A percentile compares a stretch with the other conserved stretches of the same genome.
These are phyloP conservation scores for Brassica cretica DNA, from an alignment of 345 rosid species.

Conservation along the genomic window DNA sequence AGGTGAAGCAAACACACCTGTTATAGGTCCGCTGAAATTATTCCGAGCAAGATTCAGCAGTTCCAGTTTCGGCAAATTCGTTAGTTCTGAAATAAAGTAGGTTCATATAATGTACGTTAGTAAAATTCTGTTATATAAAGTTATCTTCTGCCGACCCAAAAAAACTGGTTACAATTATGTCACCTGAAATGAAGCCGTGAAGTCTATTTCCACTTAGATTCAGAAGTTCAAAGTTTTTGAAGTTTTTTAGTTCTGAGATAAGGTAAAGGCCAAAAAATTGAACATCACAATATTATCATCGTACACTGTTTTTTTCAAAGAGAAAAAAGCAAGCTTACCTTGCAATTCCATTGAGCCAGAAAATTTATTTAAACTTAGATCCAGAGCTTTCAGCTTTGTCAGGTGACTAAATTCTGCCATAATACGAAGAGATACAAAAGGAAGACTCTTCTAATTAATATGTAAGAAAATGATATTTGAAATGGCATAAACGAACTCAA, in stretches of 20 bases:
- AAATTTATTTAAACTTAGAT: not conserved
- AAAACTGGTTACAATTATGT: not conserved
- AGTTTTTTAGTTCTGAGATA: conserved; percentile 3
- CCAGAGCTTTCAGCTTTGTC: conserved; percentile 11
- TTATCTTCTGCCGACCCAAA: not conserved
- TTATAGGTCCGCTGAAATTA: not conserved
- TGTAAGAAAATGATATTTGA: not conserved
- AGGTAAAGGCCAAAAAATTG: not conserved
- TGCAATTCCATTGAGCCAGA: conserved; percentile 5
- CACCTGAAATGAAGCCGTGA: not conserved
- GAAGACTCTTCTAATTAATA: not conserved
- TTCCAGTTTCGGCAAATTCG: not conserved
- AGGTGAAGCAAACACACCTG: conserved; percentile 7
- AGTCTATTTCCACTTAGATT: not conserved
- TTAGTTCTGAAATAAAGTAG: conserved; percentile 4
- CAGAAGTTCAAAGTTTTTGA: not conserved
- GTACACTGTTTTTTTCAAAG: not conserved
- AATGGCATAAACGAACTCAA: not conserved
- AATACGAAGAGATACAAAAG: not conserved
- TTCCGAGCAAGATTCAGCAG: not conserved
- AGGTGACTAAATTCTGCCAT: not conserved
- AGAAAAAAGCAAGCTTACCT: conserved; percentile 2
- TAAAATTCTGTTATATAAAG: not conserved
- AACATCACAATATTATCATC: not conserved
- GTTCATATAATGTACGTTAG: not conserved